Evolutionary conservation across 73 alveolate genomes (phyloP), one percentile per base, ranked within the genome.

Genomic region (Paramecium primaurelia): DNA sequence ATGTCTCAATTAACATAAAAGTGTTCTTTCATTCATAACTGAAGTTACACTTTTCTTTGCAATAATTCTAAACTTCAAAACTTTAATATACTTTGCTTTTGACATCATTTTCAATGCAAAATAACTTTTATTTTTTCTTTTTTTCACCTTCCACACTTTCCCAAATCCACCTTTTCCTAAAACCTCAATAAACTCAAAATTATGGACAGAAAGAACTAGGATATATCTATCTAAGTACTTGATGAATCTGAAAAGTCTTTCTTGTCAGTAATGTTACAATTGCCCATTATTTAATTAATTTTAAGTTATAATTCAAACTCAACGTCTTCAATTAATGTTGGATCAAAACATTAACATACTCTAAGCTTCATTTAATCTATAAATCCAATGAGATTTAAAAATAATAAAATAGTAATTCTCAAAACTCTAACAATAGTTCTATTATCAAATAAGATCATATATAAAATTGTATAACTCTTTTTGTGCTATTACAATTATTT

Each of bases 91-190:
- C 94, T 89, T 89, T 18, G 92, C 71, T 36, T 95, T 95, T 2
- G 97, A 94, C 97, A 96, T 93, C 83, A 92, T 97, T 85, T 96
- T 96, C 98, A 96, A 95, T n/a, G 99, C 99, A 68, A 58, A 95
- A 6, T 88, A 68, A 58, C 85, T 26, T 58, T 95, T 96, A 16
- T 94, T 92, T 71, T 94, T 95, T 93, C 96, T 95, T 42, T 87
- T 90, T 77, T 96, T 97, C 28, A 95, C 99, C 69, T 94, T 96
- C 99, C 99, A 96, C 20, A 96, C 98, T 51, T 89, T 89, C 4
- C 94, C 94, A 47, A 89, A 89, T 1, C 94, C 94, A 8, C 94
- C 94, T 37, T 71, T 71, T n/a, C 94, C 94, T 40, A 95, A 59
- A 58, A 92, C 90, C 20, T 73, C 87, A 16, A 73, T 73, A 73